Evolutionary conservation across 1,139 yeast genomes (phyloP).

Genomic region (Petasospora rhodanensis): DNA sequence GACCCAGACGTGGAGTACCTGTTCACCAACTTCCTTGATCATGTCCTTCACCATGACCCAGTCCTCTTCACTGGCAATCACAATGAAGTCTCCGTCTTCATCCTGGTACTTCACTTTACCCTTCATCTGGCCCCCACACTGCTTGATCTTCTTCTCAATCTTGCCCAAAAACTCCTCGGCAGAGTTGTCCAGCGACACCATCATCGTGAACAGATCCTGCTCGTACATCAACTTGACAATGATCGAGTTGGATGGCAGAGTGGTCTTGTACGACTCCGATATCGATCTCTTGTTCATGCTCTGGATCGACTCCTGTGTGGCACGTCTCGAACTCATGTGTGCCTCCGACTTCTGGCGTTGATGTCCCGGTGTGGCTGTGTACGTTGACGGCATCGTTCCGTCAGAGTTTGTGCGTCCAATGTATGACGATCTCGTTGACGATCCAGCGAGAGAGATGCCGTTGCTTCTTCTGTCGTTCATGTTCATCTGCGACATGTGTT

Average conservation of each 20-base stretch:
- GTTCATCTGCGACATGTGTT: conserved; percentile 16
- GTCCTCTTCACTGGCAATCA: conserved; percentile 82
- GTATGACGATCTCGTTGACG: conserved; percentile 24
- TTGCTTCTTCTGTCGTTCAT: conserved; percentile 24
- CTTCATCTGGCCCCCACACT: conserved; percentile 35
- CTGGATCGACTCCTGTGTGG: conserved; percentile 30
- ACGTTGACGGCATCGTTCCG: conserved; percentile 12
- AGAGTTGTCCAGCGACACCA: conserved; percentile 31
- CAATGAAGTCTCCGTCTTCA: conserved; percentile 93
- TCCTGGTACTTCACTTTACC: conserved; percentile 76
- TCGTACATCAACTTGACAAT: conserved; percentile 35
- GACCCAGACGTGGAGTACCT: conserved; percentile 35
- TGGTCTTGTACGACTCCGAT: conserved; percentile 34
- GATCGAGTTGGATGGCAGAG: conserved; percentile 33
- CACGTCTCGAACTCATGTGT: conserved; percentile 26
- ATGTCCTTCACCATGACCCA: conserved; percentile 41
- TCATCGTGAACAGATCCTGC: conserved; percentile 34
- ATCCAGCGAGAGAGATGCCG: conserved; percentile 19
- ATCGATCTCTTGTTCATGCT: conserved; percentile 33
- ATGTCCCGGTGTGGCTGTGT: conserved; percentile 16
- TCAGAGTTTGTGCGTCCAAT: conserved; percentile 22
- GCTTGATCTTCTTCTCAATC: conserved; percentile 35
- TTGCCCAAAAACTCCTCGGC: conserved; percentile 30
- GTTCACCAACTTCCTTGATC: conserved; percentile 34
- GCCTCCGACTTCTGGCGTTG: conserved; percentile 32